Conservation (phyloP, 352 stramenopile genomes). For the Phytopythium sindhum region DNA sequence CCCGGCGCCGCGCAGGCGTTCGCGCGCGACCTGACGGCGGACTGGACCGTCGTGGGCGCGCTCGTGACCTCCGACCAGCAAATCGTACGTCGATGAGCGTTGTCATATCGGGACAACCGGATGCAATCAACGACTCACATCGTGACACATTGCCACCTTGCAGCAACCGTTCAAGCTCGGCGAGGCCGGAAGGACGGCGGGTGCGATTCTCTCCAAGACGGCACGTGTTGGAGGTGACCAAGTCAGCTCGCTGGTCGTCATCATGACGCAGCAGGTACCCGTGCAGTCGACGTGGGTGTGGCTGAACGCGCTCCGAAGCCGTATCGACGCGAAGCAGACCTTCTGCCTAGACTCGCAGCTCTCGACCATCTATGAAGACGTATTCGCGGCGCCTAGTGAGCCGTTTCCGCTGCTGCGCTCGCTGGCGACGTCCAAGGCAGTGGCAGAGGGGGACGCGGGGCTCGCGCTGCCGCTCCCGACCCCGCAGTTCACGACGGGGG, state of each 20-base stretch:
- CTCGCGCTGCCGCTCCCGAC: slow-evolving; percentile 46
- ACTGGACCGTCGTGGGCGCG: slow-evolving; percentile 47
- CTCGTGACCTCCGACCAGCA: slow-evolving; percentile 47
- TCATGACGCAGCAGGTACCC: slow-evolving; percentile 42
- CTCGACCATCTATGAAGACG: slow-evolving; percentile 48
- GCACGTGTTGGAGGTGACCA: slow-evolving; percentile 21
- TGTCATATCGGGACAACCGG: not conserved
- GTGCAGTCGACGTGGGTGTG: slow-evolving; percentile 44
- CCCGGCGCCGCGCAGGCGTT: slow-evolving; percentile 42
- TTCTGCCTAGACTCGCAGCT: slow-evolving; percentile 64
- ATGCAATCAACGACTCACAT: not conserved
- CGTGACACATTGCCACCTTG: not conserved
- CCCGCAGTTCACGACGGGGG: slow-evolving; percentile 48
- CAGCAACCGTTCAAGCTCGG: slow-evolving; percentile 28
- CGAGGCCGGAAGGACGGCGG: slow-evolving; percentile 11
- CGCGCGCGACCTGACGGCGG: slow-evolving; percentile 34
- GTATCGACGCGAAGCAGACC: slow-evolving; percentile 39
- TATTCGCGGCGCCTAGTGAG: slow-evolving; percentile 19
- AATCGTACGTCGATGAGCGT: slow-evolving; percentile 30
- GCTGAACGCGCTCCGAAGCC: slow-evolving; percentile 33
- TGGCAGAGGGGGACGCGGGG: not conserved
- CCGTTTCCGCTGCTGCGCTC: slow-evolving; percentile 36
- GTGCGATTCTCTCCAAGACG: slow-evolving; percentile 42
- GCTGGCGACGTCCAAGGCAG: slow-evolving; percentile 32
- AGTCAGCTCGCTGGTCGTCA: slow-evolving; percentile 34